Evolutionary conservation across 73 alveolate genomes (phyloP), one percentile per base, ranked within the genome.

Genomic region (Paramecium biaurelia): DNA sequence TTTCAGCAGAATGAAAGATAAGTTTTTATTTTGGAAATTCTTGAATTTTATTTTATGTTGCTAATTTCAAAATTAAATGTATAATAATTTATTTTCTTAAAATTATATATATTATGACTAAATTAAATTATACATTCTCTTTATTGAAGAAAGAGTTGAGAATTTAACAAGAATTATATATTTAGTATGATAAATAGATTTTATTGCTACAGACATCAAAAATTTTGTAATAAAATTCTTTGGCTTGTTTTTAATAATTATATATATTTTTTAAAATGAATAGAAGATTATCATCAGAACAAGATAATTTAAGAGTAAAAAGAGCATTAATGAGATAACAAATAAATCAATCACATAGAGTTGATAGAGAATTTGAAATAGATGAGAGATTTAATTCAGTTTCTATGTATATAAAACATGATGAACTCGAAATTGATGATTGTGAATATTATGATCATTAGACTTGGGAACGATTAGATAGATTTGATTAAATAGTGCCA

Each of bases 381-480:
- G 86, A 72, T 32, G 86, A 72, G 20, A 21, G 86, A 72, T 72
- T 72, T n/a, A 63, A 72, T 72, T 72, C 86, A 14, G 58, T 35
- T 11, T 72, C 86, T 18, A 32, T 72, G 58, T 72, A n/a, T 72
- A 12, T 72, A 72, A 38, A 72, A 18, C 59, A 72, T 12, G 45
- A 72, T 28, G 63, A 72, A 72, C 24, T 34, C 35, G 86, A 35
- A 34, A 23, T 34, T 4, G 59, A 72, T 30, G 59, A 72, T 30
- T 30, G 84, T 30, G 45, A 32, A 20, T 38, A 35, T 72, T 72
- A 14, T 43, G 94, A 89, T 14, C 74, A 57, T 0, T 89, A 89
- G n/a, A 34, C 56, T 1, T 89, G 94, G 94, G 92, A 89, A 43
- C 56, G 84, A 26, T 76, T 89, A 15, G 94, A 89, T 47, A 68